Percentiles rank a stretch among this genome's conserved stretches.
Evolutionary conservation across 352 stramenopile species (phyloP).

Genomic region (Pythium phragmiticola): DNA sequence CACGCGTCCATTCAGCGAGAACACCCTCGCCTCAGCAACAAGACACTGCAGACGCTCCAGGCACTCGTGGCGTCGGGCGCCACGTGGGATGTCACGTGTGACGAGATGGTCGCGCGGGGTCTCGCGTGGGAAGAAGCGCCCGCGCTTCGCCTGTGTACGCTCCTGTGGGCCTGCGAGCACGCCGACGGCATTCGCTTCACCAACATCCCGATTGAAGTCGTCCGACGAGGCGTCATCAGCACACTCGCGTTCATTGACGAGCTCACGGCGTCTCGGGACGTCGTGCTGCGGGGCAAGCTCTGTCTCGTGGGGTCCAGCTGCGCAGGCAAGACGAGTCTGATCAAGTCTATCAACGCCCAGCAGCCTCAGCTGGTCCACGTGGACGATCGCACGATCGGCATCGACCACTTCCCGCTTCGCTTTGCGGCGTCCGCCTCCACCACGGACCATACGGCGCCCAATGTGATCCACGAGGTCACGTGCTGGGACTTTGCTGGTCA

Average conservation of each 20-base stretch:
- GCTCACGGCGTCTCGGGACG: background rate
- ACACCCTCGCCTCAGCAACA: background rate
- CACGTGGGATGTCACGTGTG: background rate
- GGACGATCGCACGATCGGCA: slow-evolving; percentile 4
- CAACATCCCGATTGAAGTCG: background rate
- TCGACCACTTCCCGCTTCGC: background rate
- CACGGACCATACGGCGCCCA: no score
- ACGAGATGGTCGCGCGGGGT: background rate
- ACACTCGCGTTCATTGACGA: background rate
- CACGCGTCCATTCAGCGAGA: background rate
- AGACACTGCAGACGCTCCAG: background rate
- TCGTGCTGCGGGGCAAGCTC: background rate
- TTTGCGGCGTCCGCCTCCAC: background rate
- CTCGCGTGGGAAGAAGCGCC: background rate
- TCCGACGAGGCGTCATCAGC: background rate
- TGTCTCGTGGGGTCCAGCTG: background rate
- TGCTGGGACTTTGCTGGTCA: slow-evolving; percentile 4
- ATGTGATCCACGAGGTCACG: background rate
- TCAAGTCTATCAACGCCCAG: background rate
- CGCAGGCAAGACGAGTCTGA: background rate
- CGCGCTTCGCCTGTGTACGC: background rate
- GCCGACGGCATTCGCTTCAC: background rate
- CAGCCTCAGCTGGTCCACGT: background rate
- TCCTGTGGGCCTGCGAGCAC: background rate
- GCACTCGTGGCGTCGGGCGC: background rate